Evolutionary conservation across 2,329 filamentous ascomycete genomes (phyloP).

Genomic region (Exutisphaerella laricina): DNA sequence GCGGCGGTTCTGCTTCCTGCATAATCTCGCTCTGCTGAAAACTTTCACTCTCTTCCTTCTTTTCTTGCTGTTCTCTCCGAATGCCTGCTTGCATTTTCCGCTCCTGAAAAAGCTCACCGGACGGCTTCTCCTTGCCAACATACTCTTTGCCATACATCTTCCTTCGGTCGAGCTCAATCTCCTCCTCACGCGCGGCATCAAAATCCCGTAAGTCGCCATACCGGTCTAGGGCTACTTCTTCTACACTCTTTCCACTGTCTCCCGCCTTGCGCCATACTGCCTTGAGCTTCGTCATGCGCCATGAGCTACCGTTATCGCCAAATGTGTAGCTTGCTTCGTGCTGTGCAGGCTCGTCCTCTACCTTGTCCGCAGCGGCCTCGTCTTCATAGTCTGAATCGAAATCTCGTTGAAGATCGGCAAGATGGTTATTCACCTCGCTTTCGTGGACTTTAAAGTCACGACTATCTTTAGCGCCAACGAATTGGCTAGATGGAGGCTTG

Average conservation of each 20-base stretch:
- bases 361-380: constrained; percentile 33
- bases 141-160: constrained; percentile 80
- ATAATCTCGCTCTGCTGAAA: constrained; percentile 53
- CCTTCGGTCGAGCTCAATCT: constrained; percentile 79
- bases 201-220: constrained; percentile 79
- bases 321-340: constrained; percentile 74
- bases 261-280: constrained; percentile 76
- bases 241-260: constrained; percentile 64
- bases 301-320: constrained; percentile 82
- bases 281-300: constrained; percentile 94
- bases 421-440: constrained; percentile 71
- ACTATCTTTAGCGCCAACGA: constrained; percentile 49
- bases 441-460: constrained; percentile 68
- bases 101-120: constrained; percentile 77
- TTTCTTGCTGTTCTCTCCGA: constrained; percentile 33
- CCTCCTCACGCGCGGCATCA: constrained; percentile 88
- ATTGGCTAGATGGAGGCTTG: constrained; percentile 40
- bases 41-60: constrained; percentile 28
- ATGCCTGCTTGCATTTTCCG: constrained; percentile 58
- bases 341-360: constrained; percentile 50
- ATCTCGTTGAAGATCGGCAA: constrained; percentile 52
- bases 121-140: constrained; percentile 77
- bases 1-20: constrained; percentile 48
- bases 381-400: constrained; percentile 49
- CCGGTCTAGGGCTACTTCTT: constrained; percentile 76